Evolutionary conservation across 2,329 filamentous ascomycete genomes (phyloP), one percentile per base, ranked within the genome.

Genomic region (Penicillium sp.): DNA sequence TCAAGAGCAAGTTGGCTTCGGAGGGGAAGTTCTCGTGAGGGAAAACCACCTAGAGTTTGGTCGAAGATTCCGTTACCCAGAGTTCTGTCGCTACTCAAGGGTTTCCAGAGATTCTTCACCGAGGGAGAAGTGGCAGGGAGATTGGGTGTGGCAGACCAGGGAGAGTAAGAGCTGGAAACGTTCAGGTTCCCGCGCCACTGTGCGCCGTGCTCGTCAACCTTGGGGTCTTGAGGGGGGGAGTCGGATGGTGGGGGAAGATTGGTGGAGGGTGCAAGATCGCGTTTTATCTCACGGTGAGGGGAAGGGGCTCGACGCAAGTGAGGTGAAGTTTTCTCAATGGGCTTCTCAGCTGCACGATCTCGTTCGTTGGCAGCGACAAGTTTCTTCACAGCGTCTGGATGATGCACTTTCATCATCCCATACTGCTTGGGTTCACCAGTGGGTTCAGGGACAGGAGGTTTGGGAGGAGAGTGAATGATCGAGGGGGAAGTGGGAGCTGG

Each of bases 61-160:
- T 79, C 76, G 48, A 82, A 82, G 2, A 76, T 79, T 18, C 77
- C 78, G 58, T 81, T 82, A 11, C 78, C 78, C 27, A 82, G 69
- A 16, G 74, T 73, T 50, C 74, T 71, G 44, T 77, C 73, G 50
- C 69, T 69, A 36, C 65, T 70, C 25, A 74, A 65, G 25, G 74
- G 69, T 38, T 77, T 78, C 78, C 78, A 82, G 20, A 79, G 72
- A 47, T 76, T 78, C 36, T 65, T 55, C 45, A 63, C 45, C 27
- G 64, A 47, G 36, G 61, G 50, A 17, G 65, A 43, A 22, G 60
- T 54, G 22, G 54, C 44, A 15, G 49, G 48, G 18, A 68, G 54
- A 29, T 63, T 67, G 4, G 59, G 35, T 26, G 54, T 58, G 25
- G 60, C 48, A 30, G 62, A 45, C 66, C 65, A 65, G 7, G 63